A percentile compares a stretch with the other conserved stretches of the same genome.
These are phyloP conservation scores for Stramenopiles sp. DNA, from an alignment of 352 stramenopile species.

Conservation along the genomic window DNA sequence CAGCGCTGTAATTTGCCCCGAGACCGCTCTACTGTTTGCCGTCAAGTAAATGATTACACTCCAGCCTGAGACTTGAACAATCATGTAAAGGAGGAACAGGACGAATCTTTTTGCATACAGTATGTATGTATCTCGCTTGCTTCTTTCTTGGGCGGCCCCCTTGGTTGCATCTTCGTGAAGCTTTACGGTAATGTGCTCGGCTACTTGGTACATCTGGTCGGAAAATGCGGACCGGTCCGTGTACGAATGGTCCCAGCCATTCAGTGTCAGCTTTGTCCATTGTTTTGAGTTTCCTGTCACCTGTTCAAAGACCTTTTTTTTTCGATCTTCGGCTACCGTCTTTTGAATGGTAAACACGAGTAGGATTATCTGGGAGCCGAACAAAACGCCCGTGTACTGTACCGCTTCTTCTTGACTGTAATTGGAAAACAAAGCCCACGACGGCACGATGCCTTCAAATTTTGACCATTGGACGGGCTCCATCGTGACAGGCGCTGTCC, in stretches of 20 bases:
- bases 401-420: conserved; percentile 35
- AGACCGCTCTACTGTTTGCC: conserved; percentile 30
- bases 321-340: conserved; percentile 43
- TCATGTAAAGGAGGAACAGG: conserved; percentile 37
- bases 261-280: background rate
- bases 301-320: conserved; percentile 35
- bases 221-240: conserved; percentile 8
- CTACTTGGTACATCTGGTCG: conserved; percentile 32
- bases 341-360: conserved; percentile 40
- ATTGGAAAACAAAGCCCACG: conserved; percentile 36
- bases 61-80: conserved; percentile 39
- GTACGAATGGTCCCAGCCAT: background rate
- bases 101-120: conserved; percentile 33
- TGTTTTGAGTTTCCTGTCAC: background rate
- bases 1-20: conserved; percentile 33
- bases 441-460: conserved; percentile 33
- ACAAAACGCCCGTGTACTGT: conserved; percentile 33
- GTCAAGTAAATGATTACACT: conserved; percentile 48
- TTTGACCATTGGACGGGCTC: conserved; percentile 23
- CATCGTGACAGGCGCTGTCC: conserved; percentile 6
- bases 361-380: conserved; percentile 33
- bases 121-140: conserved; percentile 36
- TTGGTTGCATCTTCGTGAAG: conserved; percentile 36
- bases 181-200: conserved; percentile 36
- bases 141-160: conserved; percentile 33